Evolutionary conservation across 1,284 basidiomycete genomes (phyloP).

Genomic region (Trichosporon sp.): DNA sequence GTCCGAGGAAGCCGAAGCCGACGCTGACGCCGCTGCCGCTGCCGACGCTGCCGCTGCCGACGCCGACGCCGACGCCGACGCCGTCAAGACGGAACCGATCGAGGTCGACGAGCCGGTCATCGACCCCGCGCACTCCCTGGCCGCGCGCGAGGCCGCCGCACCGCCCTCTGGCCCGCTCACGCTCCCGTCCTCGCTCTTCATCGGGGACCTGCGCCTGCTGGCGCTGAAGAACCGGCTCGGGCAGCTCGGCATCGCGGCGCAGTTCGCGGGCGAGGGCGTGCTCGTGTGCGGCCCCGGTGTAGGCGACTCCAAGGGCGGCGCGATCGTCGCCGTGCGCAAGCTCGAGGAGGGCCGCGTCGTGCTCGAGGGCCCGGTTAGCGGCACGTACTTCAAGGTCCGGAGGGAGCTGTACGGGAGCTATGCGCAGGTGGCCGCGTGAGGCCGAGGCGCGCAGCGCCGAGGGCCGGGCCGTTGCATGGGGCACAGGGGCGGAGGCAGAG

Average conservation of each 20-base stretch:
- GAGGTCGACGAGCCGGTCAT: conserved; percentile 16
- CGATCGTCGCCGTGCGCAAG: conserved; percentile 84
- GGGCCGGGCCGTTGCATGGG: too few relatives aligned
- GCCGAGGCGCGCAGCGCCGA: not conserved
- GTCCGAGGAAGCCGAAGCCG: conserved; percentile 11
- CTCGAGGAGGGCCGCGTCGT: conserved; percentile 74
- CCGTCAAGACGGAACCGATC: conserved; percentile 17
- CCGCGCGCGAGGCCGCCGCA: conserved; percentile 39
- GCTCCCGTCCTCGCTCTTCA: conserved; percentile 83
- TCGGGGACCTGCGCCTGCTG: conserved; percentile 88
- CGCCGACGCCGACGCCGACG: not conserved
- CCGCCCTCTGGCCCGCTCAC: conserved; percentile 59
- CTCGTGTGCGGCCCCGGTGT: conserved; percentile 70
- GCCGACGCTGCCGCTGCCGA: not conserved
- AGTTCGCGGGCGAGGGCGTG: conserved; percentile 90
- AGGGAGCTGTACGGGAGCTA: conserved; percentile 83
- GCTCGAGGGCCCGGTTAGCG: conserved; percentile 80
- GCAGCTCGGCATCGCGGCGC: conserved; percentile 71
- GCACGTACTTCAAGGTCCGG: conserved; percentile 79
- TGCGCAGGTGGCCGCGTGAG: conserved; percentile 63
- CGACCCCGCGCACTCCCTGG: not conserved
- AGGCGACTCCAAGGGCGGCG: conserved; percentile 57
- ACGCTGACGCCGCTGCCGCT: not conserved
- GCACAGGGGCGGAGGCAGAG: too few relatives aligned
- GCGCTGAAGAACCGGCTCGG: conserved; percentile 72